phyloP scores from a whole-genome alignment of 345 rosid genomes.

The Lumnitzera racemosa region DNA sequence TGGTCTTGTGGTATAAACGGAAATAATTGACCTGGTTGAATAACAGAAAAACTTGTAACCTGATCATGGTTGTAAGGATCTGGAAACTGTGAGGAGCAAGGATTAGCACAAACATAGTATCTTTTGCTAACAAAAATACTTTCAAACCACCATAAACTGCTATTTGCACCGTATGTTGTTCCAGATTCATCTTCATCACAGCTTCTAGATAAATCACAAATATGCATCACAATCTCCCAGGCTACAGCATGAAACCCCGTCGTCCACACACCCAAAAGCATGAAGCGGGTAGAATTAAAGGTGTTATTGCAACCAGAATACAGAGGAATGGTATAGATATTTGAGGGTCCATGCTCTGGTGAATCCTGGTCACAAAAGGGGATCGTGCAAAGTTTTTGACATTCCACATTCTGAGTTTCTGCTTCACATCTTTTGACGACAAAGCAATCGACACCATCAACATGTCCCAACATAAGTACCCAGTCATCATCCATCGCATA shows the following conservation, averaged over 20 bases:
- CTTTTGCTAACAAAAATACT: constrained; percentile 35
- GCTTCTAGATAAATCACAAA: constrained; percentile 28
- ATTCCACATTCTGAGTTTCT: constrained; percentile 24
- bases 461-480: constrained; percentile 64
- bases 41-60: constrained; percentile 66
- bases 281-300: constrained; percentile 36
- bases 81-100: constrained; percentile 57
- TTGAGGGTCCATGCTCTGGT: constrained; percentile 44
- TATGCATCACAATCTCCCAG: constrained; percentile 65
- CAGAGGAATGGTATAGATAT: constrained; percentile 52
- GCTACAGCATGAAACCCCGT: constrained; percentile 54
- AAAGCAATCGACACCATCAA: constrained; percentile 77
- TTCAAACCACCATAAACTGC: constrained; percentile 37
- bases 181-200: constrained; percentile 41
- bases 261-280: constrained; percentile 73
- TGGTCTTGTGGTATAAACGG: constrained; percentile 20
- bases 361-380: constrained; percentile 40
- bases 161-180: constrained; percentile 22
- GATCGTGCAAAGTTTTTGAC: constrained; percentile 60
- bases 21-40: constrained; percentile 32
- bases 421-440: constrained; percentile 39
- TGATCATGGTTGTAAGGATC: constrained; percentile 42
- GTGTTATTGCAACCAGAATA: constrained; percentile 43
- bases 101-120: constrained; percentile 41
- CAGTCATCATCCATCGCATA: constrained; percentile 42